Evolutionary conservation across 1,139 yeast species (phyloP).

Genomic region (Insectozyma bohioensis): DNA sequence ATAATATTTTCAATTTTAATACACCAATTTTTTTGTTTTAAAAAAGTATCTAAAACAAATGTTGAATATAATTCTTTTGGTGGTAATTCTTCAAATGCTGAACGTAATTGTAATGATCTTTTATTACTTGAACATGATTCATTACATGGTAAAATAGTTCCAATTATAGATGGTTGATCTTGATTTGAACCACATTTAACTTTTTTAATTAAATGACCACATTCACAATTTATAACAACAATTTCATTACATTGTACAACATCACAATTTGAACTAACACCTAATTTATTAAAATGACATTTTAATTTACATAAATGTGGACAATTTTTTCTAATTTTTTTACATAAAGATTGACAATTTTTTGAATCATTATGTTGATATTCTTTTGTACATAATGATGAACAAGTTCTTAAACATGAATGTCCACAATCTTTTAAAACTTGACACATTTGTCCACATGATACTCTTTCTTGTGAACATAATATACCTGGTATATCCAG

Average conservation of each 20-base stretch:
- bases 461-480: slow-evolving; percentile 67
- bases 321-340: slow-evolving; percentile 50
- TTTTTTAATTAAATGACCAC: slow-evolving; percentile 54
- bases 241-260: slow-evolving; percentile 43
- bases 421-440: slow-evolving; percentile 67
- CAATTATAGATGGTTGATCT: slow-evolving; percentile 26
- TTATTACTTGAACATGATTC: slow-evolving; percentile 64
- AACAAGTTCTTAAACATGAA: slow-evolving; percentile 62
- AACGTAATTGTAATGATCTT: slow-evolving; percentile 61
- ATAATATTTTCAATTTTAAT: slow-evolving; percentile 55
- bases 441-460: slow-evolving; percentile 72
- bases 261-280: slow-evolving; percentile 39
- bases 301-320: slow-evolving; percentile 61
- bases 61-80: slow-evolving; percentile 38
- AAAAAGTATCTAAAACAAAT: slow-evolving; percentile 40
- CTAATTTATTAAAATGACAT: slow-evolving; percentile 61
- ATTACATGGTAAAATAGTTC: slow-evolving; percentile 54
- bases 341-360: slow-evolving; percentile 58
- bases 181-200: slow-evolving; percentile 57
- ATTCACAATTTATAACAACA: slow-evolving; percentile 56
- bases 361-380: slow-evolving; percentile 32
- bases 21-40: slow-evolving; percentile 65
- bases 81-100: slow-evolving; percentile 53
- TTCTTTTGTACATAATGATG: slow-evolving; percentile 32
- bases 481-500: slow-evolving; percentile 58